These are phyloP conservation scores for Blakeslea trispora DNA, from an alignment of 371 early-diverging fungal genomes.

Conservation along the genomic window DNA sequence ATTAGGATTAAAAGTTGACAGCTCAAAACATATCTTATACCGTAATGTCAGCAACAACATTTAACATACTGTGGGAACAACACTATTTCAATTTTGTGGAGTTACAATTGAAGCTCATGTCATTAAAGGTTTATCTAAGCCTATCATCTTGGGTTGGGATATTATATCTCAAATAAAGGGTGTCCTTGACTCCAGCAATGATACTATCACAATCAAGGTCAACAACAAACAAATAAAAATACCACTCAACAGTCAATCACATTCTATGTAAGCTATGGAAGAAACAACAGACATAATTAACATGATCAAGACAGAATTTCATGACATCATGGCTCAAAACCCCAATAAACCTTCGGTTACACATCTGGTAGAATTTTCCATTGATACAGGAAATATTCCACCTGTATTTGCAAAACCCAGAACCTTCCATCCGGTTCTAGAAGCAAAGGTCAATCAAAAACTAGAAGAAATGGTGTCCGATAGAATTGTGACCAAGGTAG, in stretches of 20 bases:
- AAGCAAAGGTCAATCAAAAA: constrained; percentile 2
- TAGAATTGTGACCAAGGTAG: background rate
- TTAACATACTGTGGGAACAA: background rate
- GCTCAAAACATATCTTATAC: background rate
- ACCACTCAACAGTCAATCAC: too few relatives aligned
- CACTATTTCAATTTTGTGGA: background rate
- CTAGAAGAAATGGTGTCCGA: background rate
- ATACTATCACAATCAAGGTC: too few relatives aligned
- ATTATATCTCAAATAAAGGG: too few relatives aligned
- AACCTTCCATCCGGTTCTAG: background rate
- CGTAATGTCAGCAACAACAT: constrained; percentile 10
- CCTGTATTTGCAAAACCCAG: constrained; percentile 7
- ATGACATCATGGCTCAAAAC: constrained; percentile 3
- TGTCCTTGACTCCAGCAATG: too few relatives aligned
- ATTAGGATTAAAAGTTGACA: background rate
- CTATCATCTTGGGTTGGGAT: too few relatives aligned
- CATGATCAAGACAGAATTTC: background rate
- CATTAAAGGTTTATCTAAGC: background rate
- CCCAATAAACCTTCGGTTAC: constrained; percentile 5
- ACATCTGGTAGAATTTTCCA: constrained; percentile 2
- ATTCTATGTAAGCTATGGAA: too few relatives aligned
- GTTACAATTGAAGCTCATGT: constrained; percentile 1
- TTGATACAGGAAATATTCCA: constrained; percentile 9
- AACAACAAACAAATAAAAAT: too few relatives aligned
- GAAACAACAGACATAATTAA: background rate